These are phyloP conservation scores for Pyrrhoderma noxium DNA, from an alignment of 1,284 basidiomycete genomes.

Conservation along the genomic window DNA sequence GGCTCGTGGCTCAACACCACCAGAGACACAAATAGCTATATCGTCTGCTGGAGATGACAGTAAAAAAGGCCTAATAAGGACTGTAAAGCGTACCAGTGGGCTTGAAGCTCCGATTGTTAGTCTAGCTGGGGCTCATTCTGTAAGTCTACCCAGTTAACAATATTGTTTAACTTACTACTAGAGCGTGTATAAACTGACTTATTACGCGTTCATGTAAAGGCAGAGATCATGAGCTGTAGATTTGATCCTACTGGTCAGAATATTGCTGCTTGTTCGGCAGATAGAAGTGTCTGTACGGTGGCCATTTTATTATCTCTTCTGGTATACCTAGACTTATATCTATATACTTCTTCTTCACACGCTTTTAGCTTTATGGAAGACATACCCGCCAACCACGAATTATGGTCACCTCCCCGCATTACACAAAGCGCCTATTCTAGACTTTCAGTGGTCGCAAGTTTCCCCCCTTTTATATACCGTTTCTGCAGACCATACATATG, in stretches of 20 bases:
- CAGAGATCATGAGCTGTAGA: slow-evolving; percentile 70
- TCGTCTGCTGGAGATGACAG: slow-evolving; percentile 64
- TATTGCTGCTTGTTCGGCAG: slow-evolving; percentile 76
- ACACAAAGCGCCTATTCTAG: slow-evolving; percentile 73
- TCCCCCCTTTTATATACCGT: slow-evolving; percentile 71
- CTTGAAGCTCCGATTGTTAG: slow-evolving; percentile 78
- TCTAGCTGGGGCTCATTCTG: slow-evolving; percentile 67
- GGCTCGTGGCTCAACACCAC: slow-evolving; percentile 51
- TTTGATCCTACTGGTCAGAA: slow-evolving; percentile 80
- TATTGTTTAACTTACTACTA: not conserved
- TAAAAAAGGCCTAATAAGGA: slow-evolving; percentile 66
- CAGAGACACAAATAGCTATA: slow-evolving; percentile 63
- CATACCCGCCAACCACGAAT: slow-evolving; percentile 76
- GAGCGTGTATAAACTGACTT: not conserved
- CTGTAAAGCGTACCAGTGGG: slow-evolving; percentile 70
- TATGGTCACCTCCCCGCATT: slow-evolving; percentile 69
- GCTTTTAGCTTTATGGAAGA: slow-evolving; percentile 64
- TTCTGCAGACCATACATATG: slow-evolving; percentile 77
- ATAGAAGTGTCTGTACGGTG: slow-evolving; percentile 67
- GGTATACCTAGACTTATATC: not conserved
- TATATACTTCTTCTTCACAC: slow-evolving; percentile 5
- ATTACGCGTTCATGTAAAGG: slow-evolving; percentile 33
- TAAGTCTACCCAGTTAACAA: slow-evolving; percentile 28
- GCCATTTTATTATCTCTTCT: not conserved
- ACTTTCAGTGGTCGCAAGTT: slow-evolving; percentile 74